Evolutionary conservation across 176 grass and related monocot species (phyloP), one percentile per base, ranked within the genome.

Genomic region (Musa acuminata): DNA sequence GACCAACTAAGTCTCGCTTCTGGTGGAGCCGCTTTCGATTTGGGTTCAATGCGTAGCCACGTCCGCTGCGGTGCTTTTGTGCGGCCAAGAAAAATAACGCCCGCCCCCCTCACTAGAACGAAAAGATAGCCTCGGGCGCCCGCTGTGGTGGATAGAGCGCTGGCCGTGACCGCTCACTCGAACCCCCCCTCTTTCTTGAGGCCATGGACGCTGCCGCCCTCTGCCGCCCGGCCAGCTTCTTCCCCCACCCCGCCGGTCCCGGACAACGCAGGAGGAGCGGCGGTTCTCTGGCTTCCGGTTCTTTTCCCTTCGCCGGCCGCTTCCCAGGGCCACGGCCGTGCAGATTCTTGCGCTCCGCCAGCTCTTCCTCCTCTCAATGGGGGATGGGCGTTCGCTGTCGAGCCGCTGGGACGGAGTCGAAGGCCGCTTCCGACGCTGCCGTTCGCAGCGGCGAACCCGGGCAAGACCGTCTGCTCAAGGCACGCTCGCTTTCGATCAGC

Each of bases 381-480:
- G 11, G 71, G 21, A 5, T 49, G 48, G 5, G 27, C 5, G 60
- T 77, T 49, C 11, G 51, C 55, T 66, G 75, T 48, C 75, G 75
- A 26, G 75, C 72, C 8, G 53, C 72, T 2, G 72, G 72, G 13
- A 74, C 53, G 7, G 72, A 74, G 21, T 57, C 72, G 52, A 74
- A 74, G 72, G 9, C 72, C 3, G 5, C 72, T 27, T n/a, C 23
- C 11, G 14, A 22, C 11, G 63, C 63, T 27, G 21, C 63, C 25
- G 25, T 1, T 65, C 8, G 21, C 63, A 65, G 11, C 71, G 48
- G 62, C 55, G 80, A 82, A 71, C 51, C 79, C 1, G 92, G 92
- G 27, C 84, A 85, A 84, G 84, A 96, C 77, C 92, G 92, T 55
- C 86, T 96, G 65, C 81, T 83, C 82, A 96, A 96, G 88, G 92